A percentile compares a stretch with the other conserved stretches of the same genome.
phyloP scores from a whole-genome alignment of 495 filamentous ascomycete genomes.

The Penicillium coprophilum region DNA sequence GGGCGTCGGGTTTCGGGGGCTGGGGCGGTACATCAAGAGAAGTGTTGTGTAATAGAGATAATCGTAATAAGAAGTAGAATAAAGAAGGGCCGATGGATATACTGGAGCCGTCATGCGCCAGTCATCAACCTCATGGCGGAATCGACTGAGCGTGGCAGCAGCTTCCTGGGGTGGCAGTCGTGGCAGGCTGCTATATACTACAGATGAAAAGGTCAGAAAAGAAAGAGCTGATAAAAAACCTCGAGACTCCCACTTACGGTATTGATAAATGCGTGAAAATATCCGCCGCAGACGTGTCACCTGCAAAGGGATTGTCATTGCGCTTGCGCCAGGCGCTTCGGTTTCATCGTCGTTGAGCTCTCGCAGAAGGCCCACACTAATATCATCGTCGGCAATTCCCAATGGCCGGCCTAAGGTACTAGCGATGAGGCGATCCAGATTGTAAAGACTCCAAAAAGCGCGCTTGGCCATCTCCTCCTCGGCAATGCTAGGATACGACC shows the following conservation, averaged over 20 bases:
- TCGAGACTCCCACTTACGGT: conserved; percentile 32
- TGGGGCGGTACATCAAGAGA: conserved; percentile 53
- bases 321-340: conserved; percentile 39
- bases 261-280: conserved; percentile 48
- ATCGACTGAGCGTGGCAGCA: conserved; percentile 36
- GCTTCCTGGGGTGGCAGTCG: conserved; percentile 39
- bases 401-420: conserved; percentile 51
- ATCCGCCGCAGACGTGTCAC: conserved; percentile 50
- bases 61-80: conserved; percentile 50
- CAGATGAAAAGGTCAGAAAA: neutral
- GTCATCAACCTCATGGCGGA: conserved; percentile 51
- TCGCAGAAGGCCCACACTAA: conserved; percentile 43
- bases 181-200: conserved; percentile 48
- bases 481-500: conserved; percentile 33
- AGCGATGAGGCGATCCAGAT: conserved; percentile 51
- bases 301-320: conserved; percentile 51
- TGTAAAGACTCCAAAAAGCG: conserved; percentile 55
- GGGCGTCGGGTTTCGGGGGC: conserved; percentile 47
- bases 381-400: conserved; percentile 52
- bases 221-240: neutral
- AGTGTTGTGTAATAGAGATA: conserved; percentile 54
- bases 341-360: conserved; percentile 49
- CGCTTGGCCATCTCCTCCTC: conserved; percentile 52
- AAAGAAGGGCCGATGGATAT: conserved; percentile 44
- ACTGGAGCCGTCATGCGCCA: conserved; percentile 43